phyloP scores from a whole-genome alignment of 2,329 filamentous ascomycete species.

The Elsinoe arachidis region DNA sequence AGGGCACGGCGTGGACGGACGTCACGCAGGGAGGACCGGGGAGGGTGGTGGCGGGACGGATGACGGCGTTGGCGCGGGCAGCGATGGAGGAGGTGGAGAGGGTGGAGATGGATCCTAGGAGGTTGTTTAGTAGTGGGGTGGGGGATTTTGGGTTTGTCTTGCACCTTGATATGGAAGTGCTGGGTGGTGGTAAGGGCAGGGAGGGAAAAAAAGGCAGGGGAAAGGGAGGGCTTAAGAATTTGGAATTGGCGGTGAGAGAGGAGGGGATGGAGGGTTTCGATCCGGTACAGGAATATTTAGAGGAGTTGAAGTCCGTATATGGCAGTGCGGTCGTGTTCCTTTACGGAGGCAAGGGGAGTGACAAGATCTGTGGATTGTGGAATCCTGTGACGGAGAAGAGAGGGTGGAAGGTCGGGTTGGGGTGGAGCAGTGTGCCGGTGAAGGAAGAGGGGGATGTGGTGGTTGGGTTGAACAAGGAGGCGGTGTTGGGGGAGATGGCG shows the following conservation, averaged over 20 bases:
- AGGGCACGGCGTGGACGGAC: constrained; percentile 74
- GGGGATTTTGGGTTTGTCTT: constrained; percentile 82
- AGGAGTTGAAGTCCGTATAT: constrained; percentile 60
- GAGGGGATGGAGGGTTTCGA: constrained; percentile 50
- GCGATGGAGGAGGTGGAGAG: constrained; percentile 51
- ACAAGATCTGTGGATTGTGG: constrained; percentile 57
- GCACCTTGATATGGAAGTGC: constrained; percentile 52
- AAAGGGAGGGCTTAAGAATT: constrained; percentile 67
- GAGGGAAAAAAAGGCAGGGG: constrained; percentile 32
- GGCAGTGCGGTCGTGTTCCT: constrained; percentile 70
- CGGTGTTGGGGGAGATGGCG: constrained; percentile 64
- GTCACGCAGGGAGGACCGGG: constrained; percentile 49
- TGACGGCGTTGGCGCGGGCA: constrained; percentile 72
- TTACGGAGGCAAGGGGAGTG: constrained; percentile 51
- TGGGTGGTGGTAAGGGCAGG: constrained; percentile 29
- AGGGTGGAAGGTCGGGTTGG: constrained; percentile 61
- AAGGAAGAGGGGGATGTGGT: constrained; percentile 34
- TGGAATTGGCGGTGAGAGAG: constrained; percentile 40
- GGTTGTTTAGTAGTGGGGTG: constrained; percentile 64
- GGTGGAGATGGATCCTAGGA: constrained; percentile 36
- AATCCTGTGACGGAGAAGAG: constrained; percentile 49
- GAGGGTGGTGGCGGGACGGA: constrained; percentile 73
- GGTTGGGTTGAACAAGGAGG: constrained; percentile 58
- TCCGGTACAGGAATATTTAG: constrained; percentile 55
- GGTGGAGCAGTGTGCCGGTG: constrained; percentile 56